Evolutionary conservation across 495 filamentous ascomycete genomes (phyloP), one percentile per base, ranked within the genome.

Genomic region (Clohesyomyces aquaticus): DNA sequence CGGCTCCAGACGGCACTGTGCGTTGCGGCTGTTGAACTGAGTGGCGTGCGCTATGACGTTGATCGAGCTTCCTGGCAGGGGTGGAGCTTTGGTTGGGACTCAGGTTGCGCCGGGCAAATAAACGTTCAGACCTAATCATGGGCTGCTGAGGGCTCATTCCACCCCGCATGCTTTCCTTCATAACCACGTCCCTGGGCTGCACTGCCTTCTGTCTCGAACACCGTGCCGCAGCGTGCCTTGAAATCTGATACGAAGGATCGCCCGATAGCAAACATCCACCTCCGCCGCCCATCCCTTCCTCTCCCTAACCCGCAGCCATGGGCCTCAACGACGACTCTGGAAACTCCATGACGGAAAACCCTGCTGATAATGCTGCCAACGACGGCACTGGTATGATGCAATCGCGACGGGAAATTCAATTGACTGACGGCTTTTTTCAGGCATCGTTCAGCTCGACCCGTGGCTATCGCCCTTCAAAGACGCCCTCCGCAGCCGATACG

Each of bases 391-490:
- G 82, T 83, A 74, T 42, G 46, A 26, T 19, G 58, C 16, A 27
- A 32, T 16, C 43, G 6, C 23, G 9, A 25, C n/a, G 12, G 19
- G 38, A 65, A 16, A 18, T 56, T 22, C 22, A 4, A 74, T 68
- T 45, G 29, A 41, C 62, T 54, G 22, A 69, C 59, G 28, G 68
- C 42, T 67, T 52, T 22, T 4, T 45, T 10, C 75, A 95, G 94
- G 94, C 70, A 91, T 97, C 50, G 72, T 96, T 59, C 75, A 88
- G 73, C 82, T 98, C 50, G 94, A 98, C 71, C 91, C 94, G 19
- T 98, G 87, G 84, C 87, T 98, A 59, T 83, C 83, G 16, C 93
- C 95, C 9, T 96, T 93, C 81, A 82, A 85, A 69, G 88, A 89
- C 28, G 80, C 87, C 43, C 78, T 98, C 59, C 87, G 87, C 68